phyloP scores from a whole-genome alignment of 257 asterid genomes.

The Solanum corneliomulleri region DNA sequence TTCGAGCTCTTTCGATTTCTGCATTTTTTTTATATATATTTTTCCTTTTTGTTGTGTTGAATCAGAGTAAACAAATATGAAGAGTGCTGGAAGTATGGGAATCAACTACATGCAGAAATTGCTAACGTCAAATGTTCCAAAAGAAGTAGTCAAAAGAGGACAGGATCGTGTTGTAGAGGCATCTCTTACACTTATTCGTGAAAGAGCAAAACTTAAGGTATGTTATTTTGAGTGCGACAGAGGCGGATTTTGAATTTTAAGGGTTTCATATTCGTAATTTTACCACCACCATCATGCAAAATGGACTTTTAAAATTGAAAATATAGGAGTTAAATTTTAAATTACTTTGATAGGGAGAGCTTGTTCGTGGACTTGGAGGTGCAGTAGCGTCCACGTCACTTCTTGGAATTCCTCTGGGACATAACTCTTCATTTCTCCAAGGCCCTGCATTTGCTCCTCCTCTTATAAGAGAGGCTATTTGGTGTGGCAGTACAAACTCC shows the following conservation, averaged over 20 bases:
- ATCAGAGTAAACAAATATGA: conserved; percentile 37
- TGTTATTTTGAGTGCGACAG: not conserved
- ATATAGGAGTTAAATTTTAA: no score
- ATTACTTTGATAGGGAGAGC: conserved; percentile 53
- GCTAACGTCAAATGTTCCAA: conserved; percentile 63
- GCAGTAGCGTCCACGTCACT: conserved; percentile 75
- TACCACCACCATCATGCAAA: no score
- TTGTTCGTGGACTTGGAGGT: conserved; percentile 85
- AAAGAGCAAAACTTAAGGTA: conserved; percentile 97
- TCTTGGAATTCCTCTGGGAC: conserved; percentile 97
- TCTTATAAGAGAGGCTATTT: conserved; percentile 94
- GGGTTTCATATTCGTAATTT: no score
- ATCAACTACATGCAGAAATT: conserved; percentile 70
- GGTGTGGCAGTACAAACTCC: conserved; percentile 99
- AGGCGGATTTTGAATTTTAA: no score
- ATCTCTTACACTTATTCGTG: conserved; percentile 90
- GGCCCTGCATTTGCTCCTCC: conserved; percentile 99
- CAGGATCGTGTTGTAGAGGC: conserved; percentile 97
- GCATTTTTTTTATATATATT: no score
- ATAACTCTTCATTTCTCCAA: conserved; percentile 96
- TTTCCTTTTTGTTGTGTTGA: not conserved
- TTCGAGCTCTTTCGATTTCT: no score
- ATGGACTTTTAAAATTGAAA: no score
- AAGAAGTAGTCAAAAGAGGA: conserved; percentile 76
- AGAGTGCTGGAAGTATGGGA: conserved; percentile 55